Evolutionary conservation across 768 basidiomycete genomes (phyloP).

Genomic region (Tulasnella sp.): DNA sequence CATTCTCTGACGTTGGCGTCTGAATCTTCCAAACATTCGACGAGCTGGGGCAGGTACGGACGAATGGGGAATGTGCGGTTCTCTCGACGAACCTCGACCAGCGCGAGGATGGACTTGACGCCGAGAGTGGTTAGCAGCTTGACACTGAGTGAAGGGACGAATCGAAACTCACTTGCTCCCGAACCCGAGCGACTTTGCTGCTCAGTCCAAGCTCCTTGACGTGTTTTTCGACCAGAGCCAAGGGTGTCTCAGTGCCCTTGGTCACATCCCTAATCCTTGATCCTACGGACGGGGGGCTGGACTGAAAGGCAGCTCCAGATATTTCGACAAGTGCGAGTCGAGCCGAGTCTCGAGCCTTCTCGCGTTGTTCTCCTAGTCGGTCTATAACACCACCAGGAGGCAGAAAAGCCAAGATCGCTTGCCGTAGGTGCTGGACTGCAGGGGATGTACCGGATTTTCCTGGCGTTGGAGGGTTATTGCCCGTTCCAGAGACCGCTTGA

Average conservation of each 20-base stretch:
- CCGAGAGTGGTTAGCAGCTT: background rate
- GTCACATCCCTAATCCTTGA: constrained; percentile 37
- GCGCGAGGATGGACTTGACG: constrained; percentile 51
- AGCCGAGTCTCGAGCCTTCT: constrained; percentile 67
- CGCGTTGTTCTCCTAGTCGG: constrained; percentile 72
- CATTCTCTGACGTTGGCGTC: constrained; percentile 87
- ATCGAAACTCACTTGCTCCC: constrained; percentile 66
- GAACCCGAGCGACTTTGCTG: constrained; percentile 81
- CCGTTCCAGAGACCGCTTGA: constrained; percentile 37
- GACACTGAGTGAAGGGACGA: constrained; percentile 8
- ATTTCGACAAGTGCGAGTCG: constrained; percentile 71
- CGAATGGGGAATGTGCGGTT: constrained; percentile 75
- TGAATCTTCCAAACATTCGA: constrained; percentile 83
- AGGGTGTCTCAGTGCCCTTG: constrained; percentile 66
- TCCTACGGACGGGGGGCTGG: constrained; percentile 45
- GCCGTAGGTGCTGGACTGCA: constrained; percentile 50
- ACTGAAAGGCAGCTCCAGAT: constrained; percentile 66
- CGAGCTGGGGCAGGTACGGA: constrained; percentile 72
- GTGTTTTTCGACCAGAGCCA: constrained; percentile 65
- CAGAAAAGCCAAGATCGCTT: constrained; percentile 63
- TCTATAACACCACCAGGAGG: constrained; percentile 76
- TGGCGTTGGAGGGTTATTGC: constrained; percentile 32
- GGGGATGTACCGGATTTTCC: constrained; percentile 43
- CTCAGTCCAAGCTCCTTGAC: constrained; percentile 66
- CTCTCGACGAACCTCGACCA: constrained; percentile 68